phyloP scores from a whole-genome alignment of 352 stramenopile genomes.

The Phytophthora pini region DNA sequence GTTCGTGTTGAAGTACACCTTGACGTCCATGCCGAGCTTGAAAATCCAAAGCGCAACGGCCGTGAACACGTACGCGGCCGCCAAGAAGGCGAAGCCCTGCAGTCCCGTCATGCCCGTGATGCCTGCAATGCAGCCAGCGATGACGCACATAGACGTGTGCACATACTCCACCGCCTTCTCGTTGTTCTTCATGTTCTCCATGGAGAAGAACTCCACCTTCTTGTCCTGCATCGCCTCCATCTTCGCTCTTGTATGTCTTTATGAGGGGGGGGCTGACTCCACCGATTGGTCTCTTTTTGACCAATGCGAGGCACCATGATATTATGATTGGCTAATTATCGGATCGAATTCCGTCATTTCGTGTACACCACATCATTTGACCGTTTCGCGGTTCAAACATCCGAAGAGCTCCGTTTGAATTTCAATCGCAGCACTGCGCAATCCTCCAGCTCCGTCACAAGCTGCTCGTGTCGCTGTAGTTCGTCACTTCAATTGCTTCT shows the following conservation, averaged over 20 bases:
- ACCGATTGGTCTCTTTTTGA: no score
- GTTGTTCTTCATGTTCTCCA: conserved; percentile 89
- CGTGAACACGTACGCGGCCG: conserved; percentile 70
- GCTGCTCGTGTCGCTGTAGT: neutral
- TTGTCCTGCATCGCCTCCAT: conserved; percentile 78
- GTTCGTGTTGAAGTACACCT: conserved; percentile 85
- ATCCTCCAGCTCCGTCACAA: conserved; percentile 30
- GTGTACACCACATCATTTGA: neutral
- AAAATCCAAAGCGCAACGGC: conserved; percentile 65
- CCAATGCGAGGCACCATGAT: no score
- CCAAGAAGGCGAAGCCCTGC: conserved; percentile 77
- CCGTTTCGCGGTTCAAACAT: conserved; percentile 31
- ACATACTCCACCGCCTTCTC: conserved; percentile 80
- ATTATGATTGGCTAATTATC: no score
- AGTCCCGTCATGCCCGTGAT: conserved; percentile 82
- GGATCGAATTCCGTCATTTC: no score
- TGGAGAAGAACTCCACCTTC: conserved; percentile 88
- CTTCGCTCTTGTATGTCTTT: neutral
- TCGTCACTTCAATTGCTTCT: neutral
- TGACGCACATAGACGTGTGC: conserved; percentile 86
- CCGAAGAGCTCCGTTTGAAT: conserved; percentile 30
- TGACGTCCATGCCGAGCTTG: conserved; percentile 81
- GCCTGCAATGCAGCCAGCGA: conserved; percentile 82
- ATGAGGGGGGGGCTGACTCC: neutral
- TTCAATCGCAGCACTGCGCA: conserved; percentile 33